Conservation (phyloP, 371 early-diverging fungal genomes). For the Apophysomyces elegans region DNA sequence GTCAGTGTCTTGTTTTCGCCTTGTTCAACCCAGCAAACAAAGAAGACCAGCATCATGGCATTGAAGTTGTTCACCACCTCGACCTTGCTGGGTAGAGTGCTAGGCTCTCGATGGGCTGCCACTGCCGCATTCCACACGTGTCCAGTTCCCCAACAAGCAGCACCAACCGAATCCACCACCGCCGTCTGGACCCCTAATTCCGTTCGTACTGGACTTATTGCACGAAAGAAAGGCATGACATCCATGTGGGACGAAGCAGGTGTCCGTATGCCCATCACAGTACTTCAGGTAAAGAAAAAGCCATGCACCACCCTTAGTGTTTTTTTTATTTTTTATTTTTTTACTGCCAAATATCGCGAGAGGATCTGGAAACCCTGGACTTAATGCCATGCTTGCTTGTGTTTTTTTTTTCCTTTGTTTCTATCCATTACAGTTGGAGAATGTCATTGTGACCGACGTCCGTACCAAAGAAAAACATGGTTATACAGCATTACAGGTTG, state of each 20-base stretch:
- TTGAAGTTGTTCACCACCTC: conserved; percentile 19
- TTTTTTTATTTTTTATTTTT: not conserved
- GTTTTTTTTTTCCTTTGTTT: not conserved
- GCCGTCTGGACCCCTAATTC: conserved; percentile 47
- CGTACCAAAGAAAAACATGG: conserved; percentile 66
- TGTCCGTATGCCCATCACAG: conserved; percentile 88
- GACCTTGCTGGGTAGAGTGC: conserved; percentile 18
- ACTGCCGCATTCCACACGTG: conserved; percentile 39
- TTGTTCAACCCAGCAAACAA: not conserved
- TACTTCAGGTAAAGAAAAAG: conserved; percentile 73
- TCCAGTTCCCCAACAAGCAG: conserved; percentile 26
- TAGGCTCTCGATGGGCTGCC: conserved; percentile 19
- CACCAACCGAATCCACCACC: conserved; percentile 16
- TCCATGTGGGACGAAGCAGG: conserved; percentile 95
- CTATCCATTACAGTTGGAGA: conserved; percentile 58
- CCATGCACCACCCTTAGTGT: no score
- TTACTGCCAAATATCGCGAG: not conserved
- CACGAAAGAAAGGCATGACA: conserved; percentile 93
- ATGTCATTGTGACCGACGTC: conserved; percentile 74
- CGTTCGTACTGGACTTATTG: conserved; percentile 81
- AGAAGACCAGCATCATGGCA: conserved; percentile 9
- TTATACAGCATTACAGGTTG: conserved; percentile 79
- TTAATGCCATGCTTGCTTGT: not conserved
- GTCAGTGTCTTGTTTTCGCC: not conserved
- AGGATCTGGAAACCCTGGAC: no score